Evolutionary conservation across 371 early-diverging fungal genomes (phyloP), one percentile per base, ranked within the genome.

Genomic region (Choanephora cucurbitarum): DNA sequence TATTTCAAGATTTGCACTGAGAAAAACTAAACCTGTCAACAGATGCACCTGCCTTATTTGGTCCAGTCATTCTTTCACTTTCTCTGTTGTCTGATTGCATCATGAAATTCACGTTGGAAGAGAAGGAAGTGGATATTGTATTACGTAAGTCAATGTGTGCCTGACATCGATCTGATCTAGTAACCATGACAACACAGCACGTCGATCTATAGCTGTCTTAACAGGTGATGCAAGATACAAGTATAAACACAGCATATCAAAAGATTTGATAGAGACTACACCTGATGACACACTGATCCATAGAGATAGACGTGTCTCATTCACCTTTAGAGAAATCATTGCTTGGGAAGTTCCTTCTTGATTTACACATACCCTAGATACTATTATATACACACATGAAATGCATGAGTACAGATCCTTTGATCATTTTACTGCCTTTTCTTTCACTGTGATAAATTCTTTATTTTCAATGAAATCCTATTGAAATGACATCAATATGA

Each of bases 231-330:
- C 84, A 43, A 68, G 91, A n/a, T 87, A 81, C 50, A 69, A 80
- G 40, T 87, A 72, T 39, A 84, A 79, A 58, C 91, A 91, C 51
- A 65, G 78, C 10, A 89, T 91, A 31, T 80, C 86, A 10, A 91
- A 91, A 55, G 80, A 88, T 45, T 46, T 66, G 1, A 52, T 77
- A 18, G 88, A 88, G 39, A 61, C 58, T 3, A 48, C 66, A 18
- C 37, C 54, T 2, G 58, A 61, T 21, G 71, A 69, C 0, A 49
- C 47, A 3, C 42, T 43, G 9, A 61, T 79, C 43, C 65, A 70
- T 34, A 57, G 79, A 44, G 69, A 69, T 18, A 67, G 58, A 56
- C 70, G 79, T 0, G 58, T 79, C 5, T 79, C 79, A 0, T 68
- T 72, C 28, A 79, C 79, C 2, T 79, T 79, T 53, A 57, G 78